Evolutionary conservation across 2,329 filamentous ascomycete genomes (phyloP), one percentile per base, ranked within the genome.

Genomic region (Phialophora tarda): DNA sequence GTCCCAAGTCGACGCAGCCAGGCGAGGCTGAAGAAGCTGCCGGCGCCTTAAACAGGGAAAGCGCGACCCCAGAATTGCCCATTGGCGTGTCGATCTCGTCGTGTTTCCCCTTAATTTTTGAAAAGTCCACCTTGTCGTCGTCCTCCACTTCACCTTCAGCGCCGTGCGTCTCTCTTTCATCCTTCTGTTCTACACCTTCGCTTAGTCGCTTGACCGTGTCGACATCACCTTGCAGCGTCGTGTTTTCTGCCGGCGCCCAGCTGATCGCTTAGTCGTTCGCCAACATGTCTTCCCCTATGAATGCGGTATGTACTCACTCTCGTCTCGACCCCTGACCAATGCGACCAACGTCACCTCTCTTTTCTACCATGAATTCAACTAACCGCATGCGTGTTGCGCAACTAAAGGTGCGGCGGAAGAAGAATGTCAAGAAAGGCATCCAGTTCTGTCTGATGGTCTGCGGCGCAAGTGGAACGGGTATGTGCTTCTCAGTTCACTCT

Each of bases 371-470:
- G 65, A 62, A 63, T 51, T 68, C 65, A 57, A 65, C 69, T 68
- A 68, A 69, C 51, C 62, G 44, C 23, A 63, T 69, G 66, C 67
- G 62, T 62, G 38, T 65, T 50, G 64, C 59, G 58, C 81, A 92
- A 89, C 92, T 96, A 82, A 95, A 97, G 91, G 93, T 97, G 80
- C 93, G 95, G 84, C 91, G 92, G 83, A 99, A 99, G 94, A 99
- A 99, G 91, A 98, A 99, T 88, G 94, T 99, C 84, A 97, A 97
- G 91, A 97, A 97, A 88, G 95, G 95, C 79, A 98, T 99, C 79
- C 95, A 99, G 86, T 99, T 99, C 86, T 98, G 93, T 82, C 83
- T 99, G 88, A 99, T 99, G 95, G 95, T 99, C 77, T 98, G 95
- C 80, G 95, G 95, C 85, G 95, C 95, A 79, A 98, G 94, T 75